A percentile compares a stretch with the other conserved stretches of the same genome.
Evolutionary conservation across 2,329 filamentous ascomycete species (phyloP).

Genomic region (Pseudocercospora pini-densiflorae): DNA sequence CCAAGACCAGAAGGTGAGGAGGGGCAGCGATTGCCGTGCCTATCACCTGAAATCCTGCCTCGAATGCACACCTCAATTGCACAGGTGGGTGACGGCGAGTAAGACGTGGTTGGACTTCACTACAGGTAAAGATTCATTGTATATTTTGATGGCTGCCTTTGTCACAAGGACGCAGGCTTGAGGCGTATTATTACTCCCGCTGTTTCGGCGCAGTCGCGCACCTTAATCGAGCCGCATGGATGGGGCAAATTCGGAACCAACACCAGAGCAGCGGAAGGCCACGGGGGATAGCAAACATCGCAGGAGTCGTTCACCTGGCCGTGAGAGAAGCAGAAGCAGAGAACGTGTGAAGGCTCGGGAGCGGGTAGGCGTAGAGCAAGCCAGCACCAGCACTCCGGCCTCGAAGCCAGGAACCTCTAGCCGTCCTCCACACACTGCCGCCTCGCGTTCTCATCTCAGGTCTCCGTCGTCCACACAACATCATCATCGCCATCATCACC

Average conservation of each 20-base stretch:
- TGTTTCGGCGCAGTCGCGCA: conserved; percentile 6
- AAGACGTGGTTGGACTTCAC: neutral
- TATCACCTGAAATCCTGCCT: conserved; percentile 7
- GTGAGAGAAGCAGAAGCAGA: conserved; percentile 4
- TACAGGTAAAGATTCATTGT: conserved; percentile 4
- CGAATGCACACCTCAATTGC: neutral
- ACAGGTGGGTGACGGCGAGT: conserved; percentile 2
- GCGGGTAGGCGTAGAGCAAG: conserved; percentile 5
- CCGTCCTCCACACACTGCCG: conserved; percentile 15
- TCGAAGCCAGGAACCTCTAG: conserved; percentile 13
- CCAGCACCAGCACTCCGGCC: conserved; percentile 10
- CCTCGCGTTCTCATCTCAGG: conserved; percentile 16
- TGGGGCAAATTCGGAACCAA: conserved; percentile 16
- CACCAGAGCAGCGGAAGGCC: conserved; percentile 13
- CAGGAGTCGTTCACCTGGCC: conserved; percentile 12
- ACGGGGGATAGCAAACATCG: conserved; percentile 16
- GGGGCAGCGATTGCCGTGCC: conserved; percentile 7
- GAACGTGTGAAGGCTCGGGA: neutral
- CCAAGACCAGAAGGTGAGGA: conserved; percentile 5
- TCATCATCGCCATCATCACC: conserved; percentile 21
- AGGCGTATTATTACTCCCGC: conserved; percentile 1
- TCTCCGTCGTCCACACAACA: conserved; percentile 20
- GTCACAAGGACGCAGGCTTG: neutral
- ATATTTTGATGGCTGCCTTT: conserved; percentile 1
- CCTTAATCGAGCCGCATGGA: conserved; percentile 19